Evolutionary conservation across 768 basidiomycete species (phyloP), one percentile per base, ranked within the genome.

Genomic region (Butyriboletus loyo): DNA sequence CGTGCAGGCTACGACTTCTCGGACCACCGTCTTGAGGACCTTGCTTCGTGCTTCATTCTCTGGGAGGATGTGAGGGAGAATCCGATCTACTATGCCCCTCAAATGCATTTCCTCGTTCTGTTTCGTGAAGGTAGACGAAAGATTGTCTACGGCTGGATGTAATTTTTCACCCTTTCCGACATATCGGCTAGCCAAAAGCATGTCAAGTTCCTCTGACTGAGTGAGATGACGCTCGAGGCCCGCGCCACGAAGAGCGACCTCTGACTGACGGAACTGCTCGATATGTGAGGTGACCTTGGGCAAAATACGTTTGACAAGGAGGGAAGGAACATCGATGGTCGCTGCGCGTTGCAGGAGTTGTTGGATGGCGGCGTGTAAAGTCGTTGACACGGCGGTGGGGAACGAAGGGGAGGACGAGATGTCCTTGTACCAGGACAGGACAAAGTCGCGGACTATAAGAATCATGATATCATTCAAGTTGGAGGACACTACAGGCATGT

Each of bases 51-150:
- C 75, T 59, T 96, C 95, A 31, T 81, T 81, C 63, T 85, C 81
- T 1, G 94, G 92, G 15, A 98, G 73, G 35, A 95, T 69, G 41
- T 77, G 72, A 1, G 86, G 86, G 10, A 98, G 76, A 4, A 87
- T 78, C 42, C 74, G 81, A 50, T 87, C 89, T 15, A 93, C 75
- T 31, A 92, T 73, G 9, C 75, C 72, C 38, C 86, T 75, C 22
- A 98, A 78, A 70, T 98, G 92, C 53, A 80, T 81, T 64, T 98
- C 94, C 66, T 98, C 90, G 1, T 88, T 85, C 58, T 96, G 94
- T 55, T 86, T 85, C 19, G 92, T 91, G 60, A 94, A 93, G 0
- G 87, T 87, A 7, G 91, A 87, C 3, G 93, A 90, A 27, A 93
- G 80, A 56, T 95, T 92, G 52, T 88, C 85, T 19, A 98, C 84